Evolutionary conservation across 306 rosid species (phyloP), one percentile per base, ranked within the genome.

Genomic region (Prunus mira): DNA sequence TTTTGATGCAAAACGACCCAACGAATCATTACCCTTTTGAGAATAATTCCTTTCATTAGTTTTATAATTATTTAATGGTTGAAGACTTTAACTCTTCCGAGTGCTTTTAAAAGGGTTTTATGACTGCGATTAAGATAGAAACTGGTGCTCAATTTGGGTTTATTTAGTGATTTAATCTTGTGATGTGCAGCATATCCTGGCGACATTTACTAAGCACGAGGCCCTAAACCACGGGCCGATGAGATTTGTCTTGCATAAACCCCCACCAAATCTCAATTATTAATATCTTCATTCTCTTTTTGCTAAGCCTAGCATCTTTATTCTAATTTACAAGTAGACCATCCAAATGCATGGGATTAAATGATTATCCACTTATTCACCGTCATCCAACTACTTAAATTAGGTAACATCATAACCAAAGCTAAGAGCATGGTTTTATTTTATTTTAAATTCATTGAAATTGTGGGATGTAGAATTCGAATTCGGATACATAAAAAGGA

Each of bases 401-500:
- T 32, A 65, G 9, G 3, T 0, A 54, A 30, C 75, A 30, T 56
- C 20, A 12, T 9, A 52, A 54, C 51, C 43, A 32, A 18, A 17
- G 8, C 72, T 12, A 45, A 46, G 2, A 61, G 69, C 78, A n/a
- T 32, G 32, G 4, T 28, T 17, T 19, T 54, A 19, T 54, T 38
- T 0, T 6, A 38, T 38, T 38, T 38, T 38, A 38, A 38, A 38
- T 38, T 34, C 1, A 34, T 34, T 6, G 1, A 34, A 34, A 5
- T 0, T 34, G 5, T 0, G 8, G 0, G 0, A 1, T 1, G 0
- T 0, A 38, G 10, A 38, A 38, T 38, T 38, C 2, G 2, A 38
- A 38, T 0, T 38, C 9, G 2, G 0, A 0, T 38, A 10, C 0
- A 7, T 38, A 38, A 38, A 0, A 0, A 0, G 0, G 0, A 7